phyloP scores from a whole-genome alignment of 192 early-diverging fungal species.

The Dissophora globulifera region DNA sequence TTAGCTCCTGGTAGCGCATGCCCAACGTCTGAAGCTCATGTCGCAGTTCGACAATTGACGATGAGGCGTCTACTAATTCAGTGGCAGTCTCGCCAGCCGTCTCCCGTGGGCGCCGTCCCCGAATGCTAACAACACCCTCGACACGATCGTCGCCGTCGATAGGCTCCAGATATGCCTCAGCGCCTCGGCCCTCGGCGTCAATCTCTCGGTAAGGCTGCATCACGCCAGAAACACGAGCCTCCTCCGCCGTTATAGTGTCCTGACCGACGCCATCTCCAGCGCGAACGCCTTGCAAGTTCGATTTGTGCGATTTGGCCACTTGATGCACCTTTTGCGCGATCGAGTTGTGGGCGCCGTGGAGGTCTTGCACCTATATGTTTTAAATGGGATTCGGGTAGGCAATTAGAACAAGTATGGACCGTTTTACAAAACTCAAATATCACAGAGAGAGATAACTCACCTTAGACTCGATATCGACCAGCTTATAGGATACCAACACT shows the following conservation, averaged over 20 bases:
- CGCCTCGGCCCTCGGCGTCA: constrained; percentile 28
- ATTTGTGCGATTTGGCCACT: constrained; percentile 47
- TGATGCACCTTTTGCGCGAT: constrained; percentile 53
- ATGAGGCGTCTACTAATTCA: constrained; percentile 16
- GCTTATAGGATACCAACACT: constrained; percentile 46
- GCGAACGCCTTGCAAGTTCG: constrained; percentile 43
- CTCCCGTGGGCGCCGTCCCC: neutral
- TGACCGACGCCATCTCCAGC: constrained; percentile 42
- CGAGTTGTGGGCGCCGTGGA: constrained; percentile 51
- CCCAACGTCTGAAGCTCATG: constrained; percentile 39
- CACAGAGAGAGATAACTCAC: too few relatives aligned
- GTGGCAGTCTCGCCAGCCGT: constrained; percentile 3
- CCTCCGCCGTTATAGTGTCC: constrained; percentile 37
- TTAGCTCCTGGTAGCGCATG: constrained; percentile 45
- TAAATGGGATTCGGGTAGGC: too few relatives aligned
- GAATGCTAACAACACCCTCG: constrained; percentile 22
- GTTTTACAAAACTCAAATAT: too few relatives aligned
- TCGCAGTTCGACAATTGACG: constrained; percentile 38
- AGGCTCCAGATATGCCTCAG: constrained; percentile 23
- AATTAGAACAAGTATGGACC: too few relatives aligned
- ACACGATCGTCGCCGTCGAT: constrained; percentile 5
- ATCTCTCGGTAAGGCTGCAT: constrained; percentile 46
- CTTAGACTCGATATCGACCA: constrained; percentile 53
- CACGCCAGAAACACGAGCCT: constrained; percentile 10
- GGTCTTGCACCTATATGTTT: constrained; percentile 30